Base-by-base conservation (phyloP, 2,329 filamentous ascomycete species). In the Aureobasidium namibiae region DNA sequence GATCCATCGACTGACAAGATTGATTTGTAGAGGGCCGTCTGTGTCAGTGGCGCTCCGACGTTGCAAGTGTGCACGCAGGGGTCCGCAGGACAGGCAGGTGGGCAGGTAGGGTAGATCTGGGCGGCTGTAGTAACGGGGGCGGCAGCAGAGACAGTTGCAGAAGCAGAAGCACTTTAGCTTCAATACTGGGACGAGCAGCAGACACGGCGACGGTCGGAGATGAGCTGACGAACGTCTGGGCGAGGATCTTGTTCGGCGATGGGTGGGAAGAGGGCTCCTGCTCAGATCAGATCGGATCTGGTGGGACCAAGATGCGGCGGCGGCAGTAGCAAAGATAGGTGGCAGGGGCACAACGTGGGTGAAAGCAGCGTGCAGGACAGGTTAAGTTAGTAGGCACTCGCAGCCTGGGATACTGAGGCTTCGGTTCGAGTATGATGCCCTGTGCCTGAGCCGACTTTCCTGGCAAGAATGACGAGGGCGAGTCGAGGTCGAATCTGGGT, bases 41-140 rank as follows among this genome's bases (percentile, higher is more conserved):
- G 39, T 59, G 57, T 39, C 36, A 23, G 48, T 53, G 57, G 57
- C 57, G 45, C 57, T 50, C 23, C 29, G 48, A 59, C 57, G 57
- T 44, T 59, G 45, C 24, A 49, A 34, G 33, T 8, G 13, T n/a
- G 24, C 14, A 50, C 45, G 46, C 48, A 59, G 57, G 36, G 39
- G 26, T 13, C 45, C 31, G 54, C 54, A 48, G 14, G 33, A 29
- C 54, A 38, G 42, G 36, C 42, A 21, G 24, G 36, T 21, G 50
- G 33, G 54, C 54, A 59, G 45, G n/a, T 50, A 18, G 26, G 46
- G 33, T 21, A 49, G 46, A 11, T 34, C 45, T 29, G 26, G 26
- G 38, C 56, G 36, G 33, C 36, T 44, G 34, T 18, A 26, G 18
- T 18, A 45, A 41, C 41, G 26, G 39, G 31, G 31, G 29, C 39